phyloP scores from a whole-genome alignment of 2,329 filamentous ascomycete genomes.

The Venturia pyrina region DNA sequence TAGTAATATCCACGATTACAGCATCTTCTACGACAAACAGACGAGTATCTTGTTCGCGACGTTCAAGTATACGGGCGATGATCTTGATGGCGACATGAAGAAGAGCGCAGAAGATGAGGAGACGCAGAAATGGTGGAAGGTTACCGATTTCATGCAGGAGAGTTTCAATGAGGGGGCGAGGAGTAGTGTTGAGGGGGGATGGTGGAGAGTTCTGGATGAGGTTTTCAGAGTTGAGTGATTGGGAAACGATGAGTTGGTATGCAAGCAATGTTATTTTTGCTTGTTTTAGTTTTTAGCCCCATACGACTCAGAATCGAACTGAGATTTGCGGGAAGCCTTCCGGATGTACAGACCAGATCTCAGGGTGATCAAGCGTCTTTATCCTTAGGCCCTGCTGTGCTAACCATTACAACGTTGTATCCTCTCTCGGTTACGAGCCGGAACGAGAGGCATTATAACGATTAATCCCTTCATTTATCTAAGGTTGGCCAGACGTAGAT shows the following conservation, averaged over 20 bases:
- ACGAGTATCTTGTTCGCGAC: neutral
- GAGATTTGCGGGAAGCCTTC: too few relatives aligned
- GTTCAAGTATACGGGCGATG: slow-evolving; percentile 2
- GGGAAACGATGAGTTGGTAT: neutral
- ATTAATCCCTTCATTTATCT: too few relatives aligned
- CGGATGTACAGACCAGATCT: too few relatives aligned
- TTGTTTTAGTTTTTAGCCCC: too few relatives aligned
- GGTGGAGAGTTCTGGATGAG: neutral
- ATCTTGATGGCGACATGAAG: slow-evolving; percentile 2
- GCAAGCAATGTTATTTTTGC: too few relatives aligned
- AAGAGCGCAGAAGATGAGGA: neutral
- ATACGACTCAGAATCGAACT: too few relatives aligned
- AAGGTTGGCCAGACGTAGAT: too few relatives aligned
- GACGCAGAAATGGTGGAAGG: slow-evolving; percentile 1
- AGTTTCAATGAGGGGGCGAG: neutral
- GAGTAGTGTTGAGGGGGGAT: neutral
- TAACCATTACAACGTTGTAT: too few relatives aligned
- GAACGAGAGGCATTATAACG: too few relatives aligned
- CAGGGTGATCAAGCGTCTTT: too few relatives aligned
- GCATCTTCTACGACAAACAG: slow-evolving; percentile 2
- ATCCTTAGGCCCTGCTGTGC: too few relatives aligned
- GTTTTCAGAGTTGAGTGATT: neutral
- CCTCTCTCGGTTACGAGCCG: too few relatives aligned
- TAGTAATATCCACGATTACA: neutral
- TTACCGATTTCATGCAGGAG: neutral